A percentile compares a stretch with the other conserved stretches of the same genome.
Conservation (phyloP, 2,329 filamentous ascomycete species). For the Aspergillus novoparasiticus region DNA sequence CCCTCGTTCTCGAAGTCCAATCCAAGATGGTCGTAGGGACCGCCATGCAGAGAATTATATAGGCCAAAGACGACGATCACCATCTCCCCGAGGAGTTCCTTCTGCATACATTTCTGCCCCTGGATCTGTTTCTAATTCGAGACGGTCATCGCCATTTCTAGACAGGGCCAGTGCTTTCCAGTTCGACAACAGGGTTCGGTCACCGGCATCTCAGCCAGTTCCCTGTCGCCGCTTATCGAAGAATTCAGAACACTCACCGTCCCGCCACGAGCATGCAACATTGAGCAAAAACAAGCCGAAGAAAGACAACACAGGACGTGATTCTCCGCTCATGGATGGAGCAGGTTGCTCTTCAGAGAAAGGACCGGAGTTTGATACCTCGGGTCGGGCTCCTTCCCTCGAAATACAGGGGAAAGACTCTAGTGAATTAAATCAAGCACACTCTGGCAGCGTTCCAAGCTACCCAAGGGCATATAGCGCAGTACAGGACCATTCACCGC, state of each 20-base stretch:
- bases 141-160: constrained; percentile 62
- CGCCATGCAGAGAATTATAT: constrained; percentile 52
- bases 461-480: constrained; percentile 33
- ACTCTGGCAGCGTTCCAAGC: constrained; percentile 29
- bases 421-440: constrained; percentile 21
- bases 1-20: constrained; percentile 57
- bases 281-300: constrained; percentile 11
- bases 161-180: constrained; percentile 52
- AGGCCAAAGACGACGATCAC: constrained; percentile 53
- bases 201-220: constrained; percentile 26
- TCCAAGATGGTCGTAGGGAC: constrained; percentile 53
- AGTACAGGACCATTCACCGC: constrained; percentile 30
- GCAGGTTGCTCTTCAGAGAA: constrained; percentile 4
- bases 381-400: neutral
- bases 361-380: constrained; percentile 17
- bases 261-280: constrained; percentile 14
- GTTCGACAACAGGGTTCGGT: constrained; percentile 34
- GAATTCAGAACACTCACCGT: constrained; percentile 14
- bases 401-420: constrained; percentile 11
- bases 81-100: constrained; percentile 47
- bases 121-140: constrained; percentile 60
- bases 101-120: constrained; percentile 55
- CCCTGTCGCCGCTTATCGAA: constrained; percentile 26
- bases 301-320: constrained; percentile 17
- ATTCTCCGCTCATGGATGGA: constrained; percentile 23